phyloP scores from a whole-genome alignment of 2,329 filamentous ascomycete species.

The Scleromitrula shiraiana region DNA sequence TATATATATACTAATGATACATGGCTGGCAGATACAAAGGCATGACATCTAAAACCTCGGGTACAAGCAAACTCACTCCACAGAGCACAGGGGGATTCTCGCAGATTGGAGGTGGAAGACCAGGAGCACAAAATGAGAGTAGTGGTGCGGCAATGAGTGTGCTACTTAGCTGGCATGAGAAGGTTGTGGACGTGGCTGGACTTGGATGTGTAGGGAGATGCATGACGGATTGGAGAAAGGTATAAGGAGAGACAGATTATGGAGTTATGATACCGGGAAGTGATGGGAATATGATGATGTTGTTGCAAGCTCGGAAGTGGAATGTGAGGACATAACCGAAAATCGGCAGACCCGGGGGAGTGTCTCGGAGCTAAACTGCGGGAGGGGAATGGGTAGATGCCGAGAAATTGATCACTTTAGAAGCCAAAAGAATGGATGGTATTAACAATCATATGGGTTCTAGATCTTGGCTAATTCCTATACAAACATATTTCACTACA shows the following conservation, averaged over 20 bases:
- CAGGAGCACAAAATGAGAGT: conserved; percentile 51
- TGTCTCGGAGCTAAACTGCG: not conserved
- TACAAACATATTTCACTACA: not conserved
- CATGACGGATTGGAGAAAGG: conserved; percentile 93
- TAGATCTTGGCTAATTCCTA: not conserved
- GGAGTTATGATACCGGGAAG: not conserved
- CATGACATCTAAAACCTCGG: conserved; percentile 48
- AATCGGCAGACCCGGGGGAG: not conserved
- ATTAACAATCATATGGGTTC: not conserved
- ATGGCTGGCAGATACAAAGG: conserved; percentile 67
- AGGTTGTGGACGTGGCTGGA: conserved; percentile 89
- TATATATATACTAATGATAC: not conserved
- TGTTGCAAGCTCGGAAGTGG: not conserved
- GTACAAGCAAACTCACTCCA: conserved; percentile 46
- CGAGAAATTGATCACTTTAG: not conserved
- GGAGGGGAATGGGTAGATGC: not conserved
- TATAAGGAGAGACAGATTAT: conserved; percentile 41
- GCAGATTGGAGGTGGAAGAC: conserved; percentile 54
- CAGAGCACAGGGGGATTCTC: conserved; percentile 77
- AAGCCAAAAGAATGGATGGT: not conserved
- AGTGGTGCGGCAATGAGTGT: conserved; percentile 92
- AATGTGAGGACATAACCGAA: not conserved
- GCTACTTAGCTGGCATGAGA: conserved; percentile 96
- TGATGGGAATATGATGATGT: not conserved
- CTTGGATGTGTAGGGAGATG: conserved; percentile 85